phyloP scores from a whole-genome alignment of 2,329 filamentous ascomycete genomes.

The Calonectria fujianensis region DNA sequence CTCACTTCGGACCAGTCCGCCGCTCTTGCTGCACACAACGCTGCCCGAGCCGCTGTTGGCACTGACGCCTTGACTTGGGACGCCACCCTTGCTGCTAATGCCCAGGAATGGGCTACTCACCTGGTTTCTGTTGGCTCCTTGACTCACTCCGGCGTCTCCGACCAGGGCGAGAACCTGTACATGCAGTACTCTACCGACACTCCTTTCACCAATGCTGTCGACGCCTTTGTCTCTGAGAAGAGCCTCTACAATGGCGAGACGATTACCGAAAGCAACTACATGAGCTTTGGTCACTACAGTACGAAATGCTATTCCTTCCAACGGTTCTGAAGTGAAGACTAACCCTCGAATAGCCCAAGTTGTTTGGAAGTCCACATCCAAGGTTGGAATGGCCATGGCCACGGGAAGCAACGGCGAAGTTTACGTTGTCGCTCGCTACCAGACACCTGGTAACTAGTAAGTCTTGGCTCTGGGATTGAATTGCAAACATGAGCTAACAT shows the following conservation, averaged over 20 bases:
- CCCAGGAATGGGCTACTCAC: slow-evolving; percentile 52
- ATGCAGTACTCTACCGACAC: slow-evolving; percentile 40
- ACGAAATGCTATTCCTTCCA: background rate
- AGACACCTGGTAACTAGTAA: slow-evolving; percentile 53
- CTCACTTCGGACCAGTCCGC: slow-evolving; percentile 49
- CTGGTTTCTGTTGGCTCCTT: slow-evolving; percentile 48
- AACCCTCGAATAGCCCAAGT: slow-evolving; percentile 43
- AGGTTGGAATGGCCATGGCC: slow-evolving; percentile 52
- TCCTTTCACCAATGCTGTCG: slow-evolving; percentile 46
- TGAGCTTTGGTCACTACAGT: slow-evolving; percentile 53
- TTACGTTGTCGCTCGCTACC: slow-evolving; percentile 53
- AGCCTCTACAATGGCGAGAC: slow-evolving; percentile 48
- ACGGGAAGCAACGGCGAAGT: slow-evolving; percentile 43
- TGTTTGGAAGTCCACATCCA: slow-evolving; percentile 51
- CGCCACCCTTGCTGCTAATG: slow-evolving; percentile 46
- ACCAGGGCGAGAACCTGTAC: slow-evolving; percentile 54
- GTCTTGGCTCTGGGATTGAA: background rate
- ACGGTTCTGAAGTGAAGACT: background rate
- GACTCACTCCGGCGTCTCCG: slow-evolving; percentile 45
- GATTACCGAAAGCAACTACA: slow-evolving; percentile 49
- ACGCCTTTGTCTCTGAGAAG: slow-evolving; percentile 52
- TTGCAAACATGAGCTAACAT: background rate
- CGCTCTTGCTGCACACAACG: slow-evolving; percentile 53
- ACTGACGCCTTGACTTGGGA: slow-evolving; percentile 49
- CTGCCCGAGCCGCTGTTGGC: slow-evolving; percentile 50